Evolutionary conservation across 2,329 filamentous ascomycete genomes (phyloP), one percentile per base, ranked within the genome.

Genomic region (Ophiostoma ulmi): DNA sequence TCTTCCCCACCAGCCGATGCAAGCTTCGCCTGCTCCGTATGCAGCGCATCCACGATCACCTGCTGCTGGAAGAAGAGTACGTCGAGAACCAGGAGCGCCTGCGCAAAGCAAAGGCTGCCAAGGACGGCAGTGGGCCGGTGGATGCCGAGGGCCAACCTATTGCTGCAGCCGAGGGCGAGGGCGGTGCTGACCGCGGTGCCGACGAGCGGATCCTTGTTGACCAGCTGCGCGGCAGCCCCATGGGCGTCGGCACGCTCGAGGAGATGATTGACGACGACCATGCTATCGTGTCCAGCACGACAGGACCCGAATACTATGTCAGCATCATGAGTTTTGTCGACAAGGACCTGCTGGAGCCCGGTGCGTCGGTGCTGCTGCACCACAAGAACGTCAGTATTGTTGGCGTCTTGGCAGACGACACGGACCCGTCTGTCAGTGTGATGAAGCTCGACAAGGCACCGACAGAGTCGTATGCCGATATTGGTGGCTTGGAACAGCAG

Each of bases 311-410:
- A 80, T 99, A 97, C 86, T 99, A 98, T 80, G 95, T 99, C 75
- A 97, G 94, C 76, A 99, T 99, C 86, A 98, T 98, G 95, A 97
- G 94, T 70, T 99, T 99, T 77, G 95, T 99, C 75, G 95, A 99
- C 85, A 99, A 99, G 82, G 95, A 99, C 78, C 88, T 99, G 4
- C 86, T 99, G 63, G 95, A 99, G 81, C 95, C 95, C 1, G 96
- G 96, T 73, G 93, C 95, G 22, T 97, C 93, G 76, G 95, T 99
- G 67, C 84, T 99, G 67, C 84, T 99, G 72, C 95, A 99, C 78
- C 95, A 99, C 81, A 99, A 99, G 84, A 96, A 92, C 69, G 94
- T 98, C 69, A 97, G 94, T 61, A 97, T 99, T 64, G 95, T 99
- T 39, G 95, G 96, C 80, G 95, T 99, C 26, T 83, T 99, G 76